Conservation (phyloP, 768 basidiomycete genomes). For the Tulasnella sp. region DNA sequence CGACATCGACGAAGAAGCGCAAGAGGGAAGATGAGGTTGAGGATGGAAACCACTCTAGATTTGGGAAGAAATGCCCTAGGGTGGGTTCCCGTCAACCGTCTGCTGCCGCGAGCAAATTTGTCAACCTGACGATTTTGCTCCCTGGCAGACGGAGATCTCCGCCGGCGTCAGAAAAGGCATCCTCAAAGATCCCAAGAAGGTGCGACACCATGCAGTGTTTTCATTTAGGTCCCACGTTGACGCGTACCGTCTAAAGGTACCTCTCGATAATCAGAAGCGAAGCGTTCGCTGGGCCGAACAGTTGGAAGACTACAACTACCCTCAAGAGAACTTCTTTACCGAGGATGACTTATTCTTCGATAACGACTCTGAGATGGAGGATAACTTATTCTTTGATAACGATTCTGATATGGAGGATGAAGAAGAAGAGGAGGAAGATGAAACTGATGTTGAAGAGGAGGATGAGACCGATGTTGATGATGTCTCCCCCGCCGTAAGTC, state of each 20-base stretch:
- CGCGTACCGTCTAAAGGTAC: background rate
- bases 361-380: no score
- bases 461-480: background rate
- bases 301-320: background rate
- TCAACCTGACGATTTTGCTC: background rate
- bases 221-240: background rate
- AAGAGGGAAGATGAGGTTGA: background rate
- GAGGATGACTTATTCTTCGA: background rate
- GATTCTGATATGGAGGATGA: no score
- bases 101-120: background rate
- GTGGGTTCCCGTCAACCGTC: background rate
- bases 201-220: background rate
- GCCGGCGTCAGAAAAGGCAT: background rate
- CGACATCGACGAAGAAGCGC: background rate
- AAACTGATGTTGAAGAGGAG: background rate
- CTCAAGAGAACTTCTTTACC: background rate
- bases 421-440: background rate
- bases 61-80: background rate
- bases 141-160: background rate
- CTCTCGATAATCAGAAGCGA: background rate
- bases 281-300: background rate
- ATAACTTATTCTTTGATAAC: no score
- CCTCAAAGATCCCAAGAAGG: background rate
- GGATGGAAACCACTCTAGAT: background rate
- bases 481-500: background rate